Conservation (phyloP, 768 basidiomycete genomes). For the Boletus sp. region DNA sequence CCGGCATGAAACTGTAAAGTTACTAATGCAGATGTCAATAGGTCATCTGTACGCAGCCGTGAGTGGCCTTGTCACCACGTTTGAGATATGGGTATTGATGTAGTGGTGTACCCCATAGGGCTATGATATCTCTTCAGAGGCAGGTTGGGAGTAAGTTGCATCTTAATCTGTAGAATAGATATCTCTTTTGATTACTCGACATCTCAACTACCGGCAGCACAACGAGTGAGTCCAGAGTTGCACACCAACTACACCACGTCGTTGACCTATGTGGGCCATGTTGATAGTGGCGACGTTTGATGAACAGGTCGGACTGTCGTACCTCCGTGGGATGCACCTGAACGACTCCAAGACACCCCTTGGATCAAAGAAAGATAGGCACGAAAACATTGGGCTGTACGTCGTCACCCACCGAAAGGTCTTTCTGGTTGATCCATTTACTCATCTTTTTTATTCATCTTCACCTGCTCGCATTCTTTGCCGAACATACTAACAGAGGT, state of each 20-base stretch:
- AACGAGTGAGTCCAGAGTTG: slow-evolving; percentile 19
- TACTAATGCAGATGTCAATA: slow-evolving; percentile 21
- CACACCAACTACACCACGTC: background rate
- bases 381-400: slow-evolving; percentile 82
- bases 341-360: slow-evolving; percentile 75
- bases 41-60: slow-evolving; percentile 80
- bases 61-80: slow-evolving; percentile 43
- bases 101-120: slow-evolving; percentile 42
- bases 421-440: background rate
- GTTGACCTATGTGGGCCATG: background rate
- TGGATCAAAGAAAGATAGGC: slow-evolving; percentile 69
- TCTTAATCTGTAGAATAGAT: background rate
- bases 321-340: slow-evolving; percentile 79
- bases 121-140: slow-evolving; percentile 73
- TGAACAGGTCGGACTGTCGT: slow-evolving; percentile 61
- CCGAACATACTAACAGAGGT: slow-evolving; percentile 44
- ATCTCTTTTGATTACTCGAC: background rate
- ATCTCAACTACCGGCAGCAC: slow-evolving; percentile 12
- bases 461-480: background rate
- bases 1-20: background rate
- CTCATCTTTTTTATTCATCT: background rate
- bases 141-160: slow-evolving; percentile 62
- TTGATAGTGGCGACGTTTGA: slow-evolving; percentile 63
- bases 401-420: slow-evolving; percentile 25
- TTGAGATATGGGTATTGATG: background rate